phyloP scores from a whole-genome alignment of 139 green algal species.

The Tetradesmus obliquus region DNA sequence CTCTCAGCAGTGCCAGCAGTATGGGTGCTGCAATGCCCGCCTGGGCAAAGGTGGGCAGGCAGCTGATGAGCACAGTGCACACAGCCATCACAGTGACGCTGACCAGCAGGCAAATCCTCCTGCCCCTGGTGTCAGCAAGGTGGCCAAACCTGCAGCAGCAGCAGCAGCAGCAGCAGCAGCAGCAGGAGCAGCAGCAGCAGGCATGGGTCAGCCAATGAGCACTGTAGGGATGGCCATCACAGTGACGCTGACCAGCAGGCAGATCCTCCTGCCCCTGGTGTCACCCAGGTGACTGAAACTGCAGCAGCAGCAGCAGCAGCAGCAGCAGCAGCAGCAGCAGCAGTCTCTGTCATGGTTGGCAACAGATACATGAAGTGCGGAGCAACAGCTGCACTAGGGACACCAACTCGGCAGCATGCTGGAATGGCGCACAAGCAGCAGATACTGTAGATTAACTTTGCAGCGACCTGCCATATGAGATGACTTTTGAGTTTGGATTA shows the following conservation, averaged over 20 bases:
- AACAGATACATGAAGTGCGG: no score
- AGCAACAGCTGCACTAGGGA: no score
- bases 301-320: no score
- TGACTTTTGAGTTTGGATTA: no score
- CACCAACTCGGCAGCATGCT: neutral
- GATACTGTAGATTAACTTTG: neutral
- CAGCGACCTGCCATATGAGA: no score
- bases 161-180: neutral
- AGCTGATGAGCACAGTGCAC: slow-evolving; percentile 25
- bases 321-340: neutral
- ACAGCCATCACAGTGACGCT: slow-evolving; percentile 29
- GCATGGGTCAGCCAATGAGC: neutral
- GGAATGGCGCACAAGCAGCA: neutral
- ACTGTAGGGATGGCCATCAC: neutral
- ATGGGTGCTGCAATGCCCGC: slow-evolving; percentile 41
- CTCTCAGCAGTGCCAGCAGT: no score
- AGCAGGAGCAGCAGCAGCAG: slow-evolving; percentile 15
- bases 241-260: no score
- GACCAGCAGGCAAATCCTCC: slow-evolving; percentile 25
- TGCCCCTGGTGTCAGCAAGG: slow-evolving; percentile 36
- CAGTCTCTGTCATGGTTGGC: neutral
- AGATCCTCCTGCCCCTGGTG: no score
- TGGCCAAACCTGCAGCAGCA: slow-evolving; percentile 20
- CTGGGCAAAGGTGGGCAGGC: slow-evolving; percentile 34
- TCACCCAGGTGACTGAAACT: no score